Conservation (phyloP, 2,329 filamentous ascomycete genomes). For the Fusarium nematophilum region DNA sequence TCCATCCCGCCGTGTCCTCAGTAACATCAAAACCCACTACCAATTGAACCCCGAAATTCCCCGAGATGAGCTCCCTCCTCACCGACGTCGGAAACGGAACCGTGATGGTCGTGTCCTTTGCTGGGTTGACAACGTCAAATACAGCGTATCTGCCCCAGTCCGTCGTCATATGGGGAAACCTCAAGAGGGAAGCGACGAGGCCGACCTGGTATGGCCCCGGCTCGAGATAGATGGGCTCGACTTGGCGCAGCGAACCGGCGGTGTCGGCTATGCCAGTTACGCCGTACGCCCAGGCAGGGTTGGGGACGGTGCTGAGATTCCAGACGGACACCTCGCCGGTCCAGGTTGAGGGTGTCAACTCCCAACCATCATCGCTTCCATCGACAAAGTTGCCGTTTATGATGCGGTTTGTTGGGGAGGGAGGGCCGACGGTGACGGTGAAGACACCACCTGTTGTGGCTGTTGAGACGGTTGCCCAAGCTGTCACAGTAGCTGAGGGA, state of each 20-base stretch:
- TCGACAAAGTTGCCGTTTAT: constrained; percentile 19
- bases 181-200: background rate
- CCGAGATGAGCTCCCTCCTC: background rate
- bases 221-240: constrained; percentile 11
- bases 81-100: background rate
- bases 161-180: background rate
- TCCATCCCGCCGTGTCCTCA: constrained; percentile 11
- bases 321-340: background rate
- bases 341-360: constrained; percentile 12
- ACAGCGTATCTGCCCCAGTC: constrained; percentile 2
- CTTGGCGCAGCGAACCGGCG: constrained; percentile 6
- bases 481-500: constrained; percentile 8
- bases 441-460: constrained; percentile 7
- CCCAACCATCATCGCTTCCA: constrained; percentile 10
- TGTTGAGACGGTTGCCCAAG: constrained; percentile 21
- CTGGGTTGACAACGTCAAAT: constrained; percentile 13
- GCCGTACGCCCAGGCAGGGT: background rate
- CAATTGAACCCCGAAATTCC: background rate
- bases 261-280: background rate
- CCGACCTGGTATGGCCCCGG: constrained; percentile 7
- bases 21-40: background rate
- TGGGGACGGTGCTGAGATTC: background rate
- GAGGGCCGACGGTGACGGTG: constrained; percentile 20
- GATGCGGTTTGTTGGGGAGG: constrained; percentile 7
- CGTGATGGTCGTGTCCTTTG: constrained; percentile 11